A percentile compares a stretch with the other conserved stretches of the same genome.
Evolutionary conservation across 306 rosid genomes (phyloP).

Genomic region (Coriaria nepalensis): DNA sequence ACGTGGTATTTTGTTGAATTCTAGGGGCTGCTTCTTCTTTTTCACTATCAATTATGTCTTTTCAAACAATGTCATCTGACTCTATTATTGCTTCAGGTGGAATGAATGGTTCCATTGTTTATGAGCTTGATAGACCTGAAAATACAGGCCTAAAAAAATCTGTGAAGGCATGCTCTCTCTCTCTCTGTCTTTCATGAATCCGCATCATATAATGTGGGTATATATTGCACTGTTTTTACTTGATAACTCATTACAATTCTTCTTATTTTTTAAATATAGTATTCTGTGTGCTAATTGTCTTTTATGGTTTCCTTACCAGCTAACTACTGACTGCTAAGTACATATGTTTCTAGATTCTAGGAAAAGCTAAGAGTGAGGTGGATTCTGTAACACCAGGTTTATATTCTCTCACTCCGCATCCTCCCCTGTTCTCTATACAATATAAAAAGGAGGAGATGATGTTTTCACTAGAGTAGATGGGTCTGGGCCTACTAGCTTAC

Average conservation of each 20-base stretch:
- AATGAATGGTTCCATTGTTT: conserved; percentile 78
- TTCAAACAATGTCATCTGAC: not conserved
- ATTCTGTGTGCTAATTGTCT: not conserved
- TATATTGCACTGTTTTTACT: too few species aligned
- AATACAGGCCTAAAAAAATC: conserved; percentile 68
- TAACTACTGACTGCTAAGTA: conserved; percentile 15
- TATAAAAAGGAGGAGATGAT: not conserved
- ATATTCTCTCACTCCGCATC: conserved; percentile 15
- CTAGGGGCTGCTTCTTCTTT: conserved; percentile 14
- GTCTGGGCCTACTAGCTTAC: conserved; percentile 18
- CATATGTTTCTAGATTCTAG: conserved; percentile 46
- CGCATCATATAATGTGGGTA: too few species aligned
- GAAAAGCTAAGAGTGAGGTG: conserved; percentile 66
- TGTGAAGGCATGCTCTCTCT: conserved; percentile 47
- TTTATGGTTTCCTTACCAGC: conserved; percentile 10
- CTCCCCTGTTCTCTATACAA: conserved; percentile 1
- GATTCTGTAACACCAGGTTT: conserved; percentile 67
- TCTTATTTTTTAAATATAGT: too few species aligned
- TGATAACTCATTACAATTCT: too few species aligned
- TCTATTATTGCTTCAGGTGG: conserved; percentile 54
- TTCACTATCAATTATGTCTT: not conserved
- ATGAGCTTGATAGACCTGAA: conserved; percentile 85
- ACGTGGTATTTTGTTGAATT: too few species aligned
- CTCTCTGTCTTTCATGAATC: not conserved
- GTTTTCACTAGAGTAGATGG: not conserved